Evolutionary conservation across 2,329 filamentous ascomycete genomes (phyloP), one percentile per base, ranked within the genome.

Genomic region (Cladosporium sp.): DNA sequence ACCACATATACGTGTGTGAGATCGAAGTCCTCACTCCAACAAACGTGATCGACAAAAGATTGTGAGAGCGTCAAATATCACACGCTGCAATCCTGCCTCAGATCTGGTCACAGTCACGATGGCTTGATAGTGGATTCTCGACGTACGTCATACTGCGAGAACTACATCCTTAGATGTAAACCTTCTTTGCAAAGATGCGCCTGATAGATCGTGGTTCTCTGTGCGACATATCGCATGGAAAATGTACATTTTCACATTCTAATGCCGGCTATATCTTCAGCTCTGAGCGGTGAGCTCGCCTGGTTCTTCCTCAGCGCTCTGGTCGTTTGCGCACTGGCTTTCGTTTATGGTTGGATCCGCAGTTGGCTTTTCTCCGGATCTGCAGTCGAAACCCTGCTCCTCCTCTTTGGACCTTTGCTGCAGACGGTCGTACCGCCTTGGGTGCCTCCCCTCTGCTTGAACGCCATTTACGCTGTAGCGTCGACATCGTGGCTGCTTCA

Each of bases 401-500:
- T 75, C 4, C 31, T 74, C 23, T 74, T 69, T 84, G 3, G 59
- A 16, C 44, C 49, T 52, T 44, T 35, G 28, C 29, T 52, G 21
- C 59, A 62, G 33, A 4, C 44, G 40, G 33, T 84, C 82, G 82
- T 78, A 79, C 1, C 69, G 84, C 2, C 75, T 84, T 60, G 72
- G 80, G 2, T 79, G 79, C 0, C 67, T 84, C 26, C 83, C 84
- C 67, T 72, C 84, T 5, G 28, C 44, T 33, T 62, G 10, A 57
- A 62, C 44, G 29, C 23, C 28, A 66, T 75, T 0, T 85, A 84
- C 69, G 77, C 78, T 3, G 73, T 85, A 11, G 79, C 77, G 56
- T 77, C 82, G 14, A 85, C 82, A 16, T 85, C 83, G 68, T 85
- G 83, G 83, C 78, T 85, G 1, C 75, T 85, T 0, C 81, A 81